Conservation (phyloP, 768 basidiomycete genomes). For the Psilocybe tampanensis region DNA sequence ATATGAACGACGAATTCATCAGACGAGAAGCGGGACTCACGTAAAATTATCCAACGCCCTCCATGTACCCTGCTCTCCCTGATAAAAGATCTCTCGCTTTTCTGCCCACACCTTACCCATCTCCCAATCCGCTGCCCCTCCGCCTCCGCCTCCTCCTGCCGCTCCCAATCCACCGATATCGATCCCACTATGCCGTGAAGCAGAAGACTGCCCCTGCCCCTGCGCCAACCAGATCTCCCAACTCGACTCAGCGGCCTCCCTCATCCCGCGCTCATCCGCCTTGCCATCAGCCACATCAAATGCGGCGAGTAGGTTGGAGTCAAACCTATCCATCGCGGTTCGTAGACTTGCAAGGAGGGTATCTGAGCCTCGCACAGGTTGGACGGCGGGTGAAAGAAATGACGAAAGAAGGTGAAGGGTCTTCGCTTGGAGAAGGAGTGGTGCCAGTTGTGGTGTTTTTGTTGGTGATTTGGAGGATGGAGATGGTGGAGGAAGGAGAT, state of each 20-base stretch:
- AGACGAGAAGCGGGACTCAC: constrained; percentile 39
- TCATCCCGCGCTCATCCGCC: constrained; percentile 76
- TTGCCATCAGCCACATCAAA: constrained; percentile 87
- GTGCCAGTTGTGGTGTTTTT: background rate
- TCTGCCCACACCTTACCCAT: constrained; percentile 96
- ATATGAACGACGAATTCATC: no score
- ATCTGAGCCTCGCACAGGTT: constrained; percentile 73
- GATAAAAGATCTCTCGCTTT: constrained; percentile 91
- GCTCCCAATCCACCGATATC: constrained; percentile 75
- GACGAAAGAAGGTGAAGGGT: constrained; percentile 70
- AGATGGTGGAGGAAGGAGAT: constrained; percentile 45
- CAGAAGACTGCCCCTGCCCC: no score
- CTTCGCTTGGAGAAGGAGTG: constrained; percentile 50
- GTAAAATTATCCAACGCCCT: constrained; percentile 82
- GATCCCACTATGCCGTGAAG: no score
- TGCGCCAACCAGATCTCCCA: constrained; percentile 76
- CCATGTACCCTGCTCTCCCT: constrained; percentile 68
- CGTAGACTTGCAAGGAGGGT: constrained; percentile 65
- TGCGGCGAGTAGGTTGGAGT: constrained; percentile 79
- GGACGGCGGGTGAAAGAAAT: constrained; percentile 71
- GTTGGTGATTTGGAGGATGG: constrained; percentile 15
- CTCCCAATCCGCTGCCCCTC: constrained; percentile 83
- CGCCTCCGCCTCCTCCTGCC: constrained; percentile 94
- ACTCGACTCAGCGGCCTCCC: constrained; percentile 76
- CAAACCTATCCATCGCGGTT: constrained; percentile 85